Base-by-base conservation (phyloP, 352 stramenopile genomes). In the Phytopythium montanum region DNA sequence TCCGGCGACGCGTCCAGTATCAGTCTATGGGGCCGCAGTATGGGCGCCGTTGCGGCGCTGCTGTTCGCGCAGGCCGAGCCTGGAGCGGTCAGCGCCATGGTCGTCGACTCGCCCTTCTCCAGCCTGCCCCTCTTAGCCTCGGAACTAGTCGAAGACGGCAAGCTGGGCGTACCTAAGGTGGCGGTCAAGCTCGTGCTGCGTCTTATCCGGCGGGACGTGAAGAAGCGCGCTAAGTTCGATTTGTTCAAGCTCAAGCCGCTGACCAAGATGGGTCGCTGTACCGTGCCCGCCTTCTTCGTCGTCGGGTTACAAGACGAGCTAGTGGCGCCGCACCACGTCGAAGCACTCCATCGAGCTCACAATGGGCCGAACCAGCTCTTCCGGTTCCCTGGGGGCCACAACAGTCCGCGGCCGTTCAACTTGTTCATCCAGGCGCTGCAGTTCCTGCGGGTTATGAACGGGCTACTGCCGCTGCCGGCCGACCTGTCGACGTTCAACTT, bases 181-280 rank as follows among this genome's bases (percentile, higher is more conserved):
- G 81, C 82, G 0, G 85, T 95, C 10, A 85, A 85, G 31, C 65
- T 93, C n/a, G 81, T 95, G 7, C 89, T 95, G 83, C 64, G 81
- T 28, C 64, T 95, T 18, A 87, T 95, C 50, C 79, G 83, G 49
- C 66, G 79, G 1, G 81, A 93, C 62, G 90, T 95, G 45, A 90
- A 89, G 61, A 76, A 79, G 5, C 66, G 85, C 51, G 85, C 85
- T 42, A 91, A 92, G 60, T 95, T 95, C 63, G 85, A 95, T 60
- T 91, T 93, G 79, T 93, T 91, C 62, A 90, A 95, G 62, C 65
- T 95, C 48, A 93, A 91, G 39, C 85, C 85, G 0, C 89, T 93
- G 51, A 73, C 67, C 19, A 86, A 81, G 36, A 62, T 95, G 2
- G 65, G 84, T 68, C 86, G 89, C 69, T 94, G 67, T 54, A 70